These are phyloP conservation scores for Elsinoe perseae DNA, from an alignment of 2,329 filamentous ascomycete species.

Conservation along the genomic window DNA sequence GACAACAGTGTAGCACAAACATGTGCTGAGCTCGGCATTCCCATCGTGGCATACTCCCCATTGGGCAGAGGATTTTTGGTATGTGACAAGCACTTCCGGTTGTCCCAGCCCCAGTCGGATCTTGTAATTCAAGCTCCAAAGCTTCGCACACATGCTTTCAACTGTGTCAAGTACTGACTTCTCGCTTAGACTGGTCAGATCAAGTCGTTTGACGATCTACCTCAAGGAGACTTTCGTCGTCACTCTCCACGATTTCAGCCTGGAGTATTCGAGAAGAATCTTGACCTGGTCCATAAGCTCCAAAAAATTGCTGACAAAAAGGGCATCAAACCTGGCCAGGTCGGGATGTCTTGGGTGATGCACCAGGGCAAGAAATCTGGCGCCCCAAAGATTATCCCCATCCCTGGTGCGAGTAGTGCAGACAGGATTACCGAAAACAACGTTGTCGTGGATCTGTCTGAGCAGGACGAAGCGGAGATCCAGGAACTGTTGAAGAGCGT, in stretches of 20 bases:
- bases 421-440: conserved; percentile 37
- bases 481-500: conserved; percentile 44
- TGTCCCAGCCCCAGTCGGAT: not conserved
- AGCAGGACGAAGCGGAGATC: conserved; percentile 45
- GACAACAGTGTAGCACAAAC: conserved; percentile 50
- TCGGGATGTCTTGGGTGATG: conserved; percentile 44
- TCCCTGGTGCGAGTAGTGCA: conserved; percentile 35
- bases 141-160: not conserved
- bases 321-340: conserved; percentile 40
- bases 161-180: not conserved
- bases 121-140: conserved; percentile 1
- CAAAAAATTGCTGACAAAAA: conserved; percentile 53
- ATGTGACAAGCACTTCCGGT: not conserved
- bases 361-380: conserved; percentile 36
- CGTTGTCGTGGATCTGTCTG: conserved; percentile 35
- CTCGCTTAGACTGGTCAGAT: conserved; percentile 40
- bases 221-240: conserved; percentile 42
- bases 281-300: conserved; percentile 53
- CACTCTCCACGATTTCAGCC: conserved; percentile 53
- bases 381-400: conserved; percentile 39
- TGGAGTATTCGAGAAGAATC: conserved; percentile 56
- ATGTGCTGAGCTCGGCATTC: conserved; percentile 57
- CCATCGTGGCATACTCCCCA: conserved; percentile 65
- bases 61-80: conserved; percentile 54
- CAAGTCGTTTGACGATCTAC: conserved; percentile 48